Conservation (phyloP, 1,284 basidiomycete species). For the Prillingera fragicola region DNA sequence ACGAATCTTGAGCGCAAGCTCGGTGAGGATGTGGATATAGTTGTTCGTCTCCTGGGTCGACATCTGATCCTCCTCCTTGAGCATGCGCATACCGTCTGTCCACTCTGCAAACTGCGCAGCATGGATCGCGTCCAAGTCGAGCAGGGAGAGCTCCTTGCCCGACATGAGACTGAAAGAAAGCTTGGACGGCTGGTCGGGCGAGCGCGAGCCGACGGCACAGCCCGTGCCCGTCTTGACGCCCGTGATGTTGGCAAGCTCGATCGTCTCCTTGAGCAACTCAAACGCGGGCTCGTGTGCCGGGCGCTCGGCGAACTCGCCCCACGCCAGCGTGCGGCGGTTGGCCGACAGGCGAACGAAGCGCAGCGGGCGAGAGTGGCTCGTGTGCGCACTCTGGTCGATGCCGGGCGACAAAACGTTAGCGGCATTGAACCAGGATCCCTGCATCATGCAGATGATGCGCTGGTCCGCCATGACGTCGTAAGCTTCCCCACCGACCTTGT, state of each 20-base stretch:
- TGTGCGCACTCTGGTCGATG: constrained; percentile 19
- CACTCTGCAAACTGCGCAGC: constrained; percentile 85
- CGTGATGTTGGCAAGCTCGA: constrained; percentile 70
- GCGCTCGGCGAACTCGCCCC: constrained; percentile 33
- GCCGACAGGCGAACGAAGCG: constrained; percentile 39
- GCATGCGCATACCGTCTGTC: constrained; percentile 90
- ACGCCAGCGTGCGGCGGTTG: constrained; percentile 35
- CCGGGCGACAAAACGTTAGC: constrained; percentile 26
- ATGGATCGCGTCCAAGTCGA: constrained; percentile 81
- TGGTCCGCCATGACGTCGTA: constrained; percentile 89
- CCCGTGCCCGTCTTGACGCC: constrained; percentile 76
- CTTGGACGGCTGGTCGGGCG: constrained; percentile 53
- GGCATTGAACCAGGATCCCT: constrained; percentile 45
- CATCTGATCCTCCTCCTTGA: constrained; percentile 64
- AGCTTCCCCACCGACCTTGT: constrained; percentile 82
- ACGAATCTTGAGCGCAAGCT: constrained; percentile 91
- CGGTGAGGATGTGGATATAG: constrained; percentile 70
- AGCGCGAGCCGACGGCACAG: constrained; percentile 52
- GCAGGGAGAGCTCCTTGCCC: constrained; percentile 62
- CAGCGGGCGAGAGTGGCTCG: constrained; percentile 29
- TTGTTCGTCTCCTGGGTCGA: constrained; percentile 76
- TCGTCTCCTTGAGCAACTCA: constrained; percentile 56
- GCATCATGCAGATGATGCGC: constrained; percentile 52
- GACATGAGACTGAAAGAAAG: constrained; percentile 73
- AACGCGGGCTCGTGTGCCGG: constrained; percentile 21